Base-by-base conservation (phyloP, 2,329 filamentous ascomycete genomes). In the Metarhizium album region DNA sequence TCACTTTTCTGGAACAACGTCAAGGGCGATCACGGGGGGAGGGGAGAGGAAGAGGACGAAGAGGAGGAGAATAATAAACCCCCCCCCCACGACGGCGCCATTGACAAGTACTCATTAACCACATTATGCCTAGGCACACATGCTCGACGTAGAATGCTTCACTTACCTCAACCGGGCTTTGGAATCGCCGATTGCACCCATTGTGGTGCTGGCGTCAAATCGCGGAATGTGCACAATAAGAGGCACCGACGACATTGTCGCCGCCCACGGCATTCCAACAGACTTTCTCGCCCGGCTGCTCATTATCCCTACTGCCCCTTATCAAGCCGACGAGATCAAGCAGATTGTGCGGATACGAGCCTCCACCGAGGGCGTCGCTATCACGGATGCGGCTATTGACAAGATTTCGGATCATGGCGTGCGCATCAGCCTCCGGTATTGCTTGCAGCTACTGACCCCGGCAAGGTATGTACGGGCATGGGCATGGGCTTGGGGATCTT, bases 71-170 rank as follows among this genome's bases (percentile, higher is more conserved):
- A 40, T 20, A 20, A 40, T 18, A 2, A 40, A 40, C 18, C 37
- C 37, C 18, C 18, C 11, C 37, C 37, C 37, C 37, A 8, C n/a
- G 6, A n/a, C 37, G 5, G 4, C n/a, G 4, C n/a, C n/a, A 18
- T 40, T 20, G n/a, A 40, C 16, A 40, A 40, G 24, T 43, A 8
- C 13, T 42, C 7, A 20, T 22, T 43, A 2, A 43, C 22, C 22
- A 13, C 20, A 11, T 24, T 24, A 24, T 43, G 8, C 40, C 64
- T 59, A 94, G 90, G 91, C 95, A 54, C 91, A 98, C 74, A 98
- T 98, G 93, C 89, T 98, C 61, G 93, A 98, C 68, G 86, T 98
- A 60, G 93, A 98, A 74, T 95, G 90, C 75, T 98, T 97, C 73
- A 97, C 93, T 59, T 98, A 96, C 72, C 83, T 98, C 64, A 97